Evolutionary conservation across 371 early-diverging fungal species (phyloP).

Genomic region (Rhizopus arrhizus): DNA sequence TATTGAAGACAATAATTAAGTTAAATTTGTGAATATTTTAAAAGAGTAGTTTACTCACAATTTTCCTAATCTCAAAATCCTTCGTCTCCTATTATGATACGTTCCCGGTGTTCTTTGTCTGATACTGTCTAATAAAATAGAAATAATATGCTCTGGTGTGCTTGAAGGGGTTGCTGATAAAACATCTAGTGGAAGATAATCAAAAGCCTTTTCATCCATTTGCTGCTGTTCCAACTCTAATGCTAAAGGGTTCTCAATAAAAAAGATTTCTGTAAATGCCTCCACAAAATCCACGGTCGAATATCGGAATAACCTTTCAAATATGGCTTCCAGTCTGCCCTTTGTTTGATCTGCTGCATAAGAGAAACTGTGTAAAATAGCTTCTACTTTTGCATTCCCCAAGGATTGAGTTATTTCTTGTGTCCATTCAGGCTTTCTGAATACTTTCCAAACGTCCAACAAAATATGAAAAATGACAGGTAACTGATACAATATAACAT

Average conservation of each 20-base stretch:
- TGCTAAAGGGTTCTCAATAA: conserved; percentile 59
- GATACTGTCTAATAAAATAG: conserved; percentile 58
- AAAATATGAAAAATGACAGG: conserved; percentile 58
- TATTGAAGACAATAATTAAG: conserved; percentile 14
- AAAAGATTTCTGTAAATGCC: conserved; percentile 64
- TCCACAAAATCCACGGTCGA: conserved; percentile 65
- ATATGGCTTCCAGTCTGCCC: conserved; percentile 52
- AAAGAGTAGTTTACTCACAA: conserved; percentile 42
- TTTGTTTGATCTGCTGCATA: conserved; percentile 53
- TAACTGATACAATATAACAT: conserved; percentile 54
- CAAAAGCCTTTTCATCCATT: conserved; percentile 24
- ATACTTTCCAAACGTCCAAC: conserved; percentile 57
- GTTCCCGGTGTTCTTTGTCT: conserved; percentile 59
- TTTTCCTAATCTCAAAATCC: conserved; percentile 56
- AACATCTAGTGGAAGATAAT: conserved; percentile 52
- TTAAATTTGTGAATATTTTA: conserved; percentile 1
- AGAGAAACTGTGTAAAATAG: conserved; percentile 49
- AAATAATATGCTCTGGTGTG: conserved; percentile 57
- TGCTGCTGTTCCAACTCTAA: conserved; percentile 38
- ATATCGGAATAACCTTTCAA: conserved; percentile 61
- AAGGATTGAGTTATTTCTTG: conserved; percentile 19
- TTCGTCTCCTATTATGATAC: conserved; percentile 34
- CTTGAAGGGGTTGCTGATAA: conserved; percentile 54
- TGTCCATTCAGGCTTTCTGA: conserved; percentile 42
- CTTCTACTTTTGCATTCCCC: conserved; percentile 44